Base-by-base conservation (phyloP, 768 basidiomycete genomes). In the Rhodosporidiobolus sp. region DNA sequence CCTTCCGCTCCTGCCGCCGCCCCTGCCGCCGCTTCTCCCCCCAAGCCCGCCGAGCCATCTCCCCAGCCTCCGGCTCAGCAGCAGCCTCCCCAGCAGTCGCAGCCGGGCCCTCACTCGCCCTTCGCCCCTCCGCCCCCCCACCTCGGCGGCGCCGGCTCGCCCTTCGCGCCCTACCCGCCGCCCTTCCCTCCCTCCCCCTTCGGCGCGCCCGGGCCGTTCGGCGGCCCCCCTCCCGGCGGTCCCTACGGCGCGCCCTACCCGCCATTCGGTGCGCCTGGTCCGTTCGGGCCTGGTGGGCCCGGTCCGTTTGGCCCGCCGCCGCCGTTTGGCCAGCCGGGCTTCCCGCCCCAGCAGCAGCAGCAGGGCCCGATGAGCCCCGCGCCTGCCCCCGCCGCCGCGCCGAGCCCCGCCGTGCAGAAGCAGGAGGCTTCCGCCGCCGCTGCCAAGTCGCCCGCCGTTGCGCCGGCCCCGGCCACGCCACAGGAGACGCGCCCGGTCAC, bases 401-500 rank as follows among this genome's bases (percentile, higher is more conserved):
- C 69, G 0, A 57, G 62, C 3, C 63, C 67, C 1, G 43, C 53
- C 22, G 11, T 45, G 34, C 30, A 62, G n/a, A 17, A 6, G 12
- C 28, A n/a, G 56, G 11, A 50, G 34, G 57, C 24, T 5, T 32
- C 26, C 20, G n/a, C n/a, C n/a, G n/a, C n/a, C n/a, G n/a, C n/a
- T n/a, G 16, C 38, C 28, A 26, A 43, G 30, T 28, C 56, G 5
- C 59, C 58, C 4, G 10, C 32, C n/a, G 30, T 65, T 26, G 52
- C 49, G 2, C 52, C 26, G 3, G 64, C 68, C 22, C 67, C 72
- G 0, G 32, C 35, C 5, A 62, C 73, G 26, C 73, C 68, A 1
- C 50, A 59, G 22, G 69, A 70, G 46, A 64, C 70, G 22, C 67
- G 67, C 22, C 69, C 70, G 20, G 60, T 52, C 35, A 65, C 74